Evolutionary conservation across 441 rosid genomes (phyloP).

Genomic region (Capsella rubella): DNA sequence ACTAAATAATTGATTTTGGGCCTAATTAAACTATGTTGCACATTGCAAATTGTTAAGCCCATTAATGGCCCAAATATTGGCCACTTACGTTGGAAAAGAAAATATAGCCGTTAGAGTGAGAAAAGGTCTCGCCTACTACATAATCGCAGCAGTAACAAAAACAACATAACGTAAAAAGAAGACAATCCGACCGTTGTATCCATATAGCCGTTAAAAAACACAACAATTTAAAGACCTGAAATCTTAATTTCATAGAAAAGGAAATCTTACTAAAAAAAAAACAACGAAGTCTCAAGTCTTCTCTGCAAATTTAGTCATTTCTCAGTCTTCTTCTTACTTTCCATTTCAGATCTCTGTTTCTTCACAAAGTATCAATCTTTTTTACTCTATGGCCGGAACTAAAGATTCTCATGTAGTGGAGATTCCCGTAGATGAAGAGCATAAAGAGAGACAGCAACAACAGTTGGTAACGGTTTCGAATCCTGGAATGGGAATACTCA

Average conservation of each 20-base stretch:
- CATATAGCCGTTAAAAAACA: slow-evolving; percentile 67
- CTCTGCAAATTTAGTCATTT: slow-evolving; percentile 4
- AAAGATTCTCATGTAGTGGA: slow-evolving; percentile 76
- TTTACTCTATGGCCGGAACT: slow-evolving; percentile 52
- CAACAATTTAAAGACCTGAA: slow-evolving; percentile 48
- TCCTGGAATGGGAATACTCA: slow-evolving; percentile 39
- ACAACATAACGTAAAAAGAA: slow-evolving; percentile 20
- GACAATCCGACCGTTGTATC: slow-evolving; percentile 45
- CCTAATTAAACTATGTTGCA: background rate
- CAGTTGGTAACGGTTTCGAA: slow-evolving; percentile 43
- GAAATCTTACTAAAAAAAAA: slow-evolving; percentile 12
- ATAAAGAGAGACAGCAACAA: slow-evolving; percentile 49
- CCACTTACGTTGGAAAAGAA: background rate
- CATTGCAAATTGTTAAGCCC: slow-evolving; percentile 8
- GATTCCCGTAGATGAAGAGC: slow-evolving; percentile 82
- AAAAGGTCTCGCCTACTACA: slow-evolving; percentile 10
- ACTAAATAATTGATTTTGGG: background rate
- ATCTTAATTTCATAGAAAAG: slow-evolving; percentile 22
- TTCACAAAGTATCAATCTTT: slow-evolving; percentile 2
- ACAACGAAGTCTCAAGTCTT: slow-evolving; percentile 21
- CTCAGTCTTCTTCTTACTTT: slow-evolving; percentile 12
- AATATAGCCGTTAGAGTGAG: slow-evolving; percentile 41
- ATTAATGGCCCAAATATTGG: slow-evolving; percentile 9
- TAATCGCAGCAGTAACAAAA: slow-evolving; percentile 23
- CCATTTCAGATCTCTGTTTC: slow-evolving; percentile 31